phyloP scores from a whole-genome alignment of 441 rosid species.

The Erodium chrysanthum region DNA sequence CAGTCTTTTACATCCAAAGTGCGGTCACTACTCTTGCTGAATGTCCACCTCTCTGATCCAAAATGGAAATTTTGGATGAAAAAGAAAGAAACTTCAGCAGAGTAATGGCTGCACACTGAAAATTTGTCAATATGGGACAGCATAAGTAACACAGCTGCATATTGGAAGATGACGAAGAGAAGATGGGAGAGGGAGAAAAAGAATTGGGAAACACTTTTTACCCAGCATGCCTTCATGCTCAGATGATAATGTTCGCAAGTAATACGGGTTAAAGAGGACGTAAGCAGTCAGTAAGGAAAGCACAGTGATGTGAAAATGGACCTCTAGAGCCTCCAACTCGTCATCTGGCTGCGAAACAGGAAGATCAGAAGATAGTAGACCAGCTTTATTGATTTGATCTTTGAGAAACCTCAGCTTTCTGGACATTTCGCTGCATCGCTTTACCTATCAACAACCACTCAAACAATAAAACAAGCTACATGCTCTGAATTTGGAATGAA shows the following conservation, averaged over 20 bases:
- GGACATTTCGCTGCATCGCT: conserved; percentile 96
- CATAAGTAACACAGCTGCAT: too few species aligned
- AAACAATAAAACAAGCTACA: conserved; percentile 19
- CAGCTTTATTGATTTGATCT: conserved; percentile 89
- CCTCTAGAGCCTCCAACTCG: conserved; percentile 93
- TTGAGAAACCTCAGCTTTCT: conserved; percentile 82
- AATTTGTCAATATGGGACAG: too few species aligned
- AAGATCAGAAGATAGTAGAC: conserved; percentile 48
- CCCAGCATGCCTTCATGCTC: neutral
- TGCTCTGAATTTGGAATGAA: too few species aligned
- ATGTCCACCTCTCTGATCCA: too few species aligned
- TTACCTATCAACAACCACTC: conserved; percentile 50
- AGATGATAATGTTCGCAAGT: neutral
- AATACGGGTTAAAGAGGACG: neutral
- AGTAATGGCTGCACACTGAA: too few species aligned
- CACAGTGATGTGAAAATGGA: conserved; percentile 21
- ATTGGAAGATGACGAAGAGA: too few species aligned
- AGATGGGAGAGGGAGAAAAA: too few species aligned
- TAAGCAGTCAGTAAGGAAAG: neutral
- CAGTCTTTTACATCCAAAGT: too few species aligned
- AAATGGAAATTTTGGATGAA: too few species aligned
- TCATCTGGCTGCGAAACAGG: conserved; percentile 62
- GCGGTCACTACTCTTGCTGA: too few species aligned
- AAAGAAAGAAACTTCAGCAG: too few species aligned
- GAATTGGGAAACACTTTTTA: too few species aligned